These are phyloP conservation scores for Acorus calamus DNA, from an alignment of 106 monocot genomes.

Conservation along the genomic window DNA sequence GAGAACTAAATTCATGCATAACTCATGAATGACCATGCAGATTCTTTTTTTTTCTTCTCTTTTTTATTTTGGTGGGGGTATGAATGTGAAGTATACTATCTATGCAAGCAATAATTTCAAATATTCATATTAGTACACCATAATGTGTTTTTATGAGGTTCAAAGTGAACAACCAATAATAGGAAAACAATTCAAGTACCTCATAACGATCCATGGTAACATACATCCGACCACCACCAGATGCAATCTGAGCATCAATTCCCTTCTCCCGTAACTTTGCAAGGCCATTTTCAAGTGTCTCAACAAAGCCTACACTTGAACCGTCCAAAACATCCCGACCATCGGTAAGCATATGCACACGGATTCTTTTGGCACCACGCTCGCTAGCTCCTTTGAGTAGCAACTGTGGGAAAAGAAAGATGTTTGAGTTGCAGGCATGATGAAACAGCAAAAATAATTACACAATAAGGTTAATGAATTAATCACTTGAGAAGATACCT, in stretches of 20 bases:
- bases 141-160: neutral
- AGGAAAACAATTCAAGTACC: slow-evolving; percentile 24
- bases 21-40: too few relatives aligned
- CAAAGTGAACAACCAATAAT: neutral
- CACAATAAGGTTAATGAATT: neutral
- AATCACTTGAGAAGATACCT: slow-evolving; percentile 29
- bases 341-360: slow-evolving; percentile 91
- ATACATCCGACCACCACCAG: slow-evolving; percentile 98
- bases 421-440: neutral
- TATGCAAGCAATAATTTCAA: too few relatives aligned
- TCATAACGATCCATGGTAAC: slow-evolving; percentile 98
- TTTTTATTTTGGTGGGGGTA: too few relatives aligned
- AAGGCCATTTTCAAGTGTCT: slow-evolving; percentile 88
- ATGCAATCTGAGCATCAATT: slow-evolving; percentile 90
- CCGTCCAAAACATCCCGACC: slow-evolving; percentile 98
- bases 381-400: slow-evolving; percentile 86
- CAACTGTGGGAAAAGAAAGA: slow-evolving; percentile 35
- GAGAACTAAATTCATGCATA: too few relatives aligned
- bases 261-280: slow-evolving; percentile 57
- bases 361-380: slow-evolving; percentile 82
- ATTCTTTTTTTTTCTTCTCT: too few relatives aligned
- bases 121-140: neutral
- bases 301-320: slow-evolving; percentile 78
- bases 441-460: neutral
- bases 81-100: too few relatives aligned